Conservation (phyloP, 2,329 filamentous ascomycete genomes). For the Torrubiella hemipterigena region DNA sequence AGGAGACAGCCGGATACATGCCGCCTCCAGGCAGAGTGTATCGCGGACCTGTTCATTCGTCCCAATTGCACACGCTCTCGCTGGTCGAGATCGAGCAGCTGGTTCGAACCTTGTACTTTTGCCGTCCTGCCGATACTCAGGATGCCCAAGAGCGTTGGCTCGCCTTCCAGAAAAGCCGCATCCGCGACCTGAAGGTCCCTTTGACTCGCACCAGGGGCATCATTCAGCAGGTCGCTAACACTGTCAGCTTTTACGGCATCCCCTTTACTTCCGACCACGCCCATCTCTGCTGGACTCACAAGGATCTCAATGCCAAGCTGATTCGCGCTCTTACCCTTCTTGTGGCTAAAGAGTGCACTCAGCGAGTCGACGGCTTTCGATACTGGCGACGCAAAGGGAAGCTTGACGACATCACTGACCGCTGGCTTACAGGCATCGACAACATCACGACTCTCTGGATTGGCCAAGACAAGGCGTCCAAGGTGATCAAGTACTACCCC, state of each 20-base stretch:
- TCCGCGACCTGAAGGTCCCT: background rate
- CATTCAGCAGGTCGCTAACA: conserved; percentile 19
- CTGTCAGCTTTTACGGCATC: conserved; percentile 17
- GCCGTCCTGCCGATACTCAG: background rate
- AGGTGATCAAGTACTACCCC: conserved; percentile 6
- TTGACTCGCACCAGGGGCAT: conserved; percentile 5
- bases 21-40: too few species aligned
- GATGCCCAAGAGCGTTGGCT: conserved; percentile 2
- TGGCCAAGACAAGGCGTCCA: conserved; percentile 18
- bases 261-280: conserved; percentile 13
- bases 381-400: background rate
- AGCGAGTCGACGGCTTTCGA: conserved; percentile 16
- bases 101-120: too few species aligned
- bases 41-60: background rate
- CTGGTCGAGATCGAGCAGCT: too few species aligned
- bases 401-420: conserved; percentile 15
- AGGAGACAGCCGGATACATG: too few species aligned
- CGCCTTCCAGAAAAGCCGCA: background rate
- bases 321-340: conserved; percentile 31
- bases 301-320: conserved; percentile 26
- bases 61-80: too few species aligned
- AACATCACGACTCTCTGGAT: conserved; percentile 27
- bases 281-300: conserved; percentile 28
- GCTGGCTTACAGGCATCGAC: conserved; percentile 16
- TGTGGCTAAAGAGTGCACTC: conserved; percentile 27